Base-by-base conservation (phyloP, 1,139 yeast genomes). In the Pneumocystis jirovecii region DNA sequence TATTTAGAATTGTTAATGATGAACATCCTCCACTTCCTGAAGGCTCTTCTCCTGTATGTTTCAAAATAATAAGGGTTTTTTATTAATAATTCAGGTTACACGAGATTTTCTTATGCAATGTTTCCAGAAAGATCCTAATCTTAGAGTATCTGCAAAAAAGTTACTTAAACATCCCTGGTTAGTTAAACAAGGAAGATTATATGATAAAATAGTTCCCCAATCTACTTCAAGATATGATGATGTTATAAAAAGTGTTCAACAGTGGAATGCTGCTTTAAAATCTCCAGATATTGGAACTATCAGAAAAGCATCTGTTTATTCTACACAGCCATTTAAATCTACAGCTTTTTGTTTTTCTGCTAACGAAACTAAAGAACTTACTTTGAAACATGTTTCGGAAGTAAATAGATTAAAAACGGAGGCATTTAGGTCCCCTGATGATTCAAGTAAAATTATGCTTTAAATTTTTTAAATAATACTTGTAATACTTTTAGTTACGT, bases 1-100 rank as follows among this genome's bases (percentile, higher is more conserved):
- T 93, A 69, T 96, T 89, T 77, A 96, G 97, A 0, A 89, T 91
- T 65, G 97, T 95, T 1, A 85, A 89, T 21, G 96, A 90, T 67
- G 86, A 84, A 10, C 84, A 83, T 69, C 93, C 95, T 1, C 89
- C 91, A 0, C 76, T 89, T 29, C 97, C 97, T 0, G 80, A 79
- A 60, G 81, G 78, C 50, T 76, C 83, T 7, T 80, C 89, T 1
- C 78, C 80, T 0, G 71, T 74, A 56, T 40, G 64, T 56, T 5
- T 57, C 15, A n/a, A 12, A 17, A 35, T 34, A 57, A 10, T 57
- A 29, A 12, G 8, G 10, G n/a, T 44, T 62, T 29, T 25, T 8
- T n/a, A 40, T 62, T 19, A 40, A 31, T n/a, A 21, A 31, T 40
- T 3, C n/a, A 19, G 35, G 64, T 64, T 29, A 66, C 66, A 34